Percentiles rank a stretch among this genome's conserved stretches.
Conservation (phyloP, 805 yeast genomes). For the Wickerhamiella sergipiensis region DNA sequence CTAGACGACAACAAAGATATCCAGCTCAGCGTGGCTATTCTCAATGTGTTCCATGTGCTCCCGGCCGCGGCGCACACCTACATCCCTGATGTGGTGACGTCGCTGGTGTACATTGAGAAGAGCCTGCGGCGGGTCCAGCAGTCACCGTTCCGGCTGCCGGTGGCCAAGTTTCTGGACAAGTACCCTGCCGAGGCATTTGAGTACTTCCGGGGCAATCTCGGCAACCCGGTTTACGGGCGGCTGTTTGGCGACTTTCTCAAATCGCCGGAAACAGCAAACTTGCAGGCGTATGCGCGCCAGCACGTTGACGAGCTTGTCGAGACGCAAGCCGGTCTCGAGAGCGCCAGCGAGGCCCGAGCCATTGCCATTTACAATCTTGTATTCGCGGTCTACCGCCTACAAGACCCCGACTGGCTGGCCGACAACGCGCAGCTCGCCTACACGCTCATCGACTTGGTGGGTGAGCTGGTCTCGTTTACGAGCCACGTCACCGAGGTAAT, state of each 20-base stretch:
- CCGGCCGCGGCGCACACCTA: slow-evolving; percentile 90
- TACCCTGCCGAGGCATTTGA: slow-evolving; percentile 63
- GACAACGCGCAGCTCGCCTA: slow-evolving; percentile 1
- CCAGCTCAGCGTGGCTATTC: slow-evolving; percentile 74
- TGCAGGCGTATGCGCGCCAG: slow-evolving; percentile 42
- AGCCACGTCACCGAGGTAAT: slow-evolving; percentile 34
- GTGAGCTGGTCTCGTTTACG: slow-evolving; percentile 15
- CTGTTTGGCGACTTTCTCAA: slow-evolving; percentile 54
- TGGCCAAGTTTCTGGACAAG: slow-evolving; percentile 72
- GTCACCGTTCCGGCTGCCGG: slow-evolving; percentile 86
- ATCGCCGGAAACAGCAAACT: slow-evolving; percentile 29
- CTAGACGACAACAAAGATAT: slow-evolving; percentile 70
- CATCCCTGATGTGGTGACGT: slow-evolving; percentile 70
- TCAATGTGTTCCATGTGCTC: slow-evolving; percentile 78
- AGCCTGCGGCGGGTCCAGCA: slow-evolving; percentile 69
- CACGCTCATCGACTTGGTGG: slow-evolving; percentile 5
- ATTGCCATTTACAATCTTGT: slow-evolving; percentile 60
- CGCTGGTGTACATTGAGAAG: slow-evolving; percentile 66
- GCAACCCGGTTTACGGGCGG: slow-evolving; percentile 49
- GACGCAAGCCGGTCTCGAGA: slow-evolving; percentile 35
- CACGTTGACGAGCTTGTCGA: slow-evolving; percentile 38
- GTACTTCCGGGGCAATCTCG: slow-evolving; percentile 54
- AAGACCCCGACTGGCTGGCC: slow-evolving; percentile 5
- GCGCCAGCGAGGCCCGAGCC: slow-evolving; percentile 37
- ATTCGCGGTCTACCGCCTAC: slow-evolving; percentile 19